Evolutionary conservation across 2,329 filamentous ascomycete species (phyloP), one percentile per base, ranked within the genome.

Genomic region (Gnomoniopsis smithogilvyi): DNA sequence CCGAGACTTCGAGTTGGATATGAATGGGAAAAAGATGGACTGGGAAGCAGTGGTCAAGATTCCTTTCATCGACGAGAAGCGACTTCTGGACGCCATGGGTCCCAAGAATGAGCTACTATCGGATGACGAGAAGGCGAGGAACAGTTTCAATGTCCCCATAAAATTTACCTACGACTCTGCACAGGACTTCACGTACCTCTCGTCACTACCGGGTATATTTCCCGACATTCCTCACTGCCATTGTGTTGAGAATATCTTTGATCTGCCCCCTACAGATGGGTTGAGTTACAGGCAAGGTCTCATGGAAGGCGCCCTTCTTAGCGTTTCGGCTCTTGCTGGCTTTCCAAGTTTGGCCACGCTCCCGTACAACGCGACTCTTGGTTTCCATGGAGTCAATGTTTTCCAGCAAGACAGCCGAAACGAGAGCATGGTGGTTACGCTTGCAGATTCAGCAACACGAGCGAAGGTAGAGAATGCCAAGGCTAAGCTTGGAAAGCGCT

Each of bases 1-100:
- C 2, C 85, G 94, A 67, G 95, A 99, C 67, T 99, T 99, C 68
- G 92, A 96, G 65, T 81, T 99, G 45, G 96, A 99, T 71, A 98
- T 99, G 95, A 98, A 99, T 67, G 96, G 95, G 61, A 99, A 99
- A 79, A 99, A 96, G 78, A 96, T 96, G 90, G 96, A 99, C 64
- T 99, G 95, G 95, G 95, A 99, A 72, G 95, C 95, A 30, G 94
- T 99, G 41, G 92, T 99, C 64, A 99, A 98, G 74, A 99, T 99
- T 69, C 95, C 95, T 0, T 99, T 99, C 74, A 99, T 99, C 64
- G 92, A 99, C 60, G 94, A 99, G 72, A 86, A 89, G 67, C 86
- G 95, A 26, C 79, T 99, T 2, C 80, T 99, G 57, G 76, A 80
- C 41, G 95, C 94, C 8, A 97, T 99, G 90, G 88, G 82, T 17